A percentile compares a stretch with the other conserved stretches of the same genome.
These are phyloP conservation scores for Monocercomonoides exilis DNA, from an alignment of 78 protist species.

Conservation along the genomic window DNA sequence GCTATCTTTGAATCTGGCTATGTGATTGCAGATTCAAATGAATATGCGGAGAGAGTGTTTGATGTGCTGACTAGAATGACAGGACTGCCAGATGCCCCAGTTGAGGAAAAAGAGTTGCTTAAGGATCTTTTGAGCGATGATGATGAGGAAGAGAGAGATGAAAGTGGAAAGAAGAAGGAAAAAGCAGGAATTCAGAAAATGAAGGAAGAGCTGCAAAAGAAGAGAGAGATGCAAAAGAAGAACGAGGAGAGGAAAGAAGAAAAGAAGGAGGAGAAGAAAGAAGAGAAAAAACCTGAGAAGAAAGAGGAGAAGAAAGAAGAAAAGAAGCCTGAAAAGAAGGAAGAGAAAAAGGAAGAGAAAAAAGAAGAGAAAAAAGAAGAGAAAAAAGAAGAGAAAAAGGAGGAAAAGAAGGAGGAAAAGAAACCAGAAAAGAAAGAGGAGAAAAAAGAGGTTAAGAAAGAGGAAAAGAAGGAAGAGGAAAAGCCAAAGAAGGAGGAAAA, in stretches of 20 bases:
- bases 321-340: not conserved
- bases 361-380: too few relatives aligned
- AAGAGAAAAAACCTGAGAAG: not conserved
- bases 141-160: too few relatives aligned
- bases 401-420: not conserved
- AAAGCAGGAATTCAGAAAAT: too few relatives aligned
- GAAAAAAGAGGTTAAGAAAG: not conserved
- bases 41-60: not conserved
- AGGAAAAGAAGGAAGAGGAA: too few relatives aligned
- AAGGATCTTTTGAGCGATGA: not conserved
- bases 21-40: not conserved
- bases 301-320: too few relatives aligned
- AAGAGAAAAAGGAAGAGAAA: not conserved
- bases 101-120: not conserved
- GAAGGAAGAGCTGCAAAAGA: not conserved
- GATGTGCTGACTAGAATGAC: not conserved
- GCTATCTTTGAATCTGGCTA: not conserved
- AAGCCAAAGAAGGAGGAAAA: too few relatives aligned
- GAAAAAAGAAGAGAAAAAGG: too few relatives aligned
- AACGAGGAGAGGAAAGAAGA: not conserved
- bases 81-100: not conserved
- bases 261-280: not conserved
- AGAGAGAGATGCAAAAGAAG: not conserved
- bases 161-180: too few relatives aligned
- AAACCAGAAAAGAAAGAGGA: not conserved